Base-by-base conservation (phyloP, 2,329 filamentous ascomycete species). In the Colletotrichum tropicicola region DNA sequence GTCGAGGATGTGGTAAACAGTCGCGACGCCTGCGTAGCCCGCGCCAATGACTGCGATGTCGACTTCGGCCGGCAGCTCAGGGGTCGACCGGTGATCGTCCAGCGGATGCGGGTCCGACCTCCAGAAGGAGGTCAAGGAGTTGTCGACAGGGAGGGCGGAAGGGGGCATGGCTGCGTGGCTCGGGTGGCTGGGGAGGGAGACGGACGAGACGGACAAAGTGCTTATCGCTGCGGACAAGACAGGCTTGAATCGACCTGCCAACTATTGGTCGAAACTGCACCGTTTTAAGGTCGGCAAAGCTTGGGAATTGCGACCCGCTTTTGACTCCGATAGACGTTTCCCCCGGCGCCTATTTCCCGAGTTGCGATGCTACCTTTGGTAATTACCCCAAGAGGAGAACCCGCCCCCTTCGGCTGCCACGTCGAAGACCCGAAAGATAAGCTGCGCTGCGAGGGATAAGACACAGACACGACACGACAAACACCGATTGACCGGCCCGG, bases 1-100 rank as follows among this genome's bases (percentile, higher is more conserved):
- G 60, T 73, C 23, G 39, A 70, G 65, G 6, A 69, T 49, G 52
- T 69, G 68, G 52, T 69, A 64, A 10, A 64, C 68, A 3, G 65
- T 68, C 21, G 65, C 52, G 6, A 63, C 67, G 21, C 67, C 68
- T 6, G 68, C 67, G 43, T 63, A 68, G 7, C 68, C 68, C 17
- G 68, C 45, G 35, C 68, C 68, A 30, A 70, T 60, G 12, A 70
- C 59, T 23, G 65, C 65, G 5, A 66, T 53, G 10, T 66, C 63
- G 17, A 57, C 59, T n/a, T 63, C 35, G 8, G 35, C n/a, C 9
- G 68, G 68, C 9, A 70, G 62, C 10, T 65, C 47, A 17, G 47
- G 28, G 27, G 68, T 65, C 13, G 60, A 62, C 35, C 68, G 66
- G 53, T 67, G 60, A 66, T 70, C 27, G 64, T 70, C 44, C 17